Evolutionary conservation across 345 rosid species (phyloP).

Genomic region (Brassica rapa): DNA sequence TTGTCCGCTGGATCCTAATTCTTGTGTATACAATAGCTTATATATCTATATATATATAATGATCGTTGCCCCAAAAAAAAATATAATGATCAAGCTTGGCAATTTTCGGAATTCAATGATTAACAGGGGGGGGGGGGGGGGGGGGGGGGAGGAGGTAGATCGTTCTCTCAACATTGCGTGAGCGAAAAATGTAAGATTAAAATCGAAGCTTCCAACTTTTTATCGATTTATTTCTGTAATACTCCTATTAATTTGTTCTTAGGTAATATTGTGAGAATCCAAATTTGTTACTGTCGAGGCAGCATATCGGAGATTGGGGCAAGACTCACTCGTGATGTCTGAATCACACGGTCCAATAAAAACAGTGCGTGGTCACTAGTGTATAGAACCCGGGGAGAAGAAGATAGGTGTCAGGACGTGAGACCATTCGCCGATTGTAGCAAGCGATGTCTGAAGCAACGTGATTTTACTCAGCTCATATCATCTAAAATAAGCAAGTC

Average conservation of each 20-base stretch:
- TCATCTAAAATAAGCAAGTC: conserved; percentile 44
- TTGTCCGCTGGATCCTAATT: neutral
- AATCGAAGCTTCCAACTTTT: neutral
- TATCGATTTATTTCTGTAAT: neutral
- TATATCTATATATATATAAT: neutral
- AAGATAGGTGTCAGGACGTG: conserved; percentile 41
- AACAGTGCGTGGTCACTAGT: neutral
- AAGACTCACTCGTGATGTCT: conserved; percentile 6
- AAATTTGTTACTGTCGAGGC: neutral
- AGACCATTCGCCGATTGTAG: conserved; percentile 38
- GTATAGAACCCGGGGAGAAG: conserved; percentile 11
- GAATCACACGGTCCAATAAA: conserved; percentile 6
- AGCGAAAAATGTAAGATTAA: neutral
- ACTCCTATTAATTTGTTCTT: neutral
- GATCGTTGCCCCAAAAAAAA: too few species aligned
- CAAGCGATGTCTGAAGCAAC: conserved; percentile 40
- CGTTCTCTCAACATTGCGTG: neutral
- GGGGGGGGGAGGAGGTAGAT: neutral
- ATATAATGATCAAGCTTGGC: too few species aligned
- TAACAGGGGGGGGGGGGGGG: too few species aligned
- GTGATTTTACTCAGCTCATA: conserved; percentile 36
- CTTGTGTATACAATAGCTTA: neutral
- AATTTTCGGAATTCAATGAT: too few species aligned
- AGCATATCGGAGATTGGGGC: neutral
- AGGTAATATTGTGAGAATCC: neutral